Evolutionary conservation across 169 alveolate species (phyloP), one percentile per base, ranked within the genome.

Genomic region (Babesia gibsoni): DNA sequence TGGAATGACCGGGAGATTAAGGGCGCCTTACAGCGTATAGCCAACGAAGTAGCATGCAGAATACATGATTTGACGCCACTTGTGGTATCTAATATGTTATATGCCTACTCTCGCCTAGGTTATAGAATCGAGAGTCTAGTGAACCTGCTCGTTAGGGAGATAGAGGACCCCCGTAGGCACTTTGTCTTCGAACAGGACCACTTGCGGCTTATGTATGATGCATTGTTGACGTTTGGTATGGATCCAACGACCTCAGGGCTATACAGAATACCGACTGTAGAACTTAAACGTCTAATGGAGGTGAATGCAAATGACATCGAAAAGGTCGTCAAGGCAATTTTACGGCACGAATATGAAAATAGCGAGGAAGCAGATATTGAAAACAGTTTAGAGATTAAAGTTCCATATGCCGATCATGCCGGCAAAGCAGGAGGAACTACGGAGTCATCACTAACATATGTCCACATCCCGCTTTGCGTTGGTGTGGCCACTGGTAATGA

Each of bases 101-200:
- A 64, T 45, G 73, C 84, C 36, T 54, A 33, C 43, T 14, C 79
- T 3, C 57, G 42, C 16, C 30, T 74, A 32, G 43, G 49, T 52
- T 74, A 56, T 53, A 33, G 79, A 16, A 53, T 58, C 32, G 79
- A 59, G 39, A 63, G 45, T 6, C 29, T 45, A 14, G 37, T 74
- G 29, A 48, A 74, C n/a, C 18, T 74, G 70, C 29, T 74, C 10
- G 10, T 74, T n/a, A 57, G 52, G 33, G 84, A 74, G 25, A 27
- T 74, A 18, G 49, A 46, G 42, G 52, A 74, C 52, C 84, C 84
- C n/a, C 25, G 84, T n/a, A 16, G 22, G n/a, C 39, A 50, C 49
- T 29, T 48, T 36, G 42, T 43, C 16, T 74, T 74, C 43, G 63
- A 42, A 36, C 84, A 74, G 59, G 70, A 63, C 46, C 59, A 74